Base-by-base conservation (phyloP, 192 early-diverging fungal genomes). In the Obelidium mucronatum region DNA sequence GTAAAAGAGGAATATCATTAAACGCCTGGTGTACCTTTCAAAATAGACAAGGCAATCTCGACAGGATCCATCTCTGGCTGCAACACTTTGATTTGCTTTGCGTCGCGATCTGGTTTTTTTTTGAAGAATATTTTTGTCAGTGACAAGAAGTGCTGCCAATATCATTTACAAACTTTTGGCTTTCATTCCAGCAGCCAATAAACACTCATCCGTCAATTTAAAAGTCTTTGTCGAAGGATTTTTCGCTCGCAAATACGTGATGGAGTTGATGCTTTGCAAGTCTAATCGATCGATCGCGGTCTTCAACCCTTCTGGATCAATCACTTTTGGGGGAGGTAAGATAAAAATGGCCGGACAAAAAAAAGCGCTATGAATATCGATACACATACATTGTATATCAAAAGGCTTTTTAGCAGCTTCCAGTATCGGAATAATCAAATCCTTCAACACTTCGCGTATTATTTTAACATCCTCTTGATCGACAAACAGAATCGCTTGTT, bases 401-500 rank as follows among this genome's bases (percentile, higher is more conserved):
- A 72, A 72, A 22, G 69, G 69, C 35, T 72, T 72, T n/a, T 37
- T 35, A 5, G 69, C 69, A 31, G 69, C 55, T 31, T 72, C 69
- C 35, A 72, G 19, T 5, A 72, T 40, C 22, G 69, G 69, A 58
- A 72, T 72, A 19, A 72, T 58, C 39, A 72, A 36, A 26, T 35
- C 39, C 51, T 54, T 34, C 34, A 72, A 58, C n/a, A 55, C 34
- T n/a, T 72, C 69, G 11, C 26, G 13, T 1, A 55, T 24, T 8
- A n/a, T 11, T 0, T 72, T 72, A 8, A 55, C 56, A 30, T 72
- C 69, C 8, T 55, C 69, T 34, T 54, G 54, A 40, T 72, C 69
- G n/a, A 72, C 56, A 36, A 72, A 72, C 33, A 72, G 58, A 19
- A 72, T 72, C 5, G 69, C 69, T 72, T 72, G 69, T 36, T 72